These are phyloP conservation scores for Pulveroboletus sp. DNA, from an alignment of 1,284 basidiomycete genomes.

Conservation along the genomic window DNA sequence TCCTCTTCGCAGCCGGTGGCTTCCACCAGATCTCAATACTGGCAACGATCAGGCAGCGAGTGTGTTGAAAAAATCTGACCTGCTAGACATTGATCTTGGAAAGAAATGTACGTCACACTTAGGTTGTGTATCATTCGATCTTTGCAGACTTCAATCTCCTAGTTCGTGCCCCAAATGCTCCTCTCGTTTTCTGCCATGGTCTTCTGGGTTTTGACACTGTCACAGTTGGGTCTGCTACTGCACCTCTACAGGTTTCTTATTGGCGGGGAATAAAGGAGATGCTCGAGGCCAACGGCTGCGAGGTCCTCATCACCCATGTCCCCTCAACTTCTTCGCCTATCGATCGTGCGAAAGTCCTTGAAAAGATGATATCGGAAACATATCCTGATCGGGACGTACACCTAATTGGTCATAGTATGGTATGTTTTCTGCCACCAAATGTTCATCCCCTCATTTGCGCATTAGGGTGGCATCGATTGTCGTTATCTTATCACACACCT, in stretches of 20 bases:
- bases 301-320: conserved; percentile 89
- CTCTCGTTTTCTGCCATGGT: conserved; percentile 92
- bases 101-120: conserved; percentile 60
- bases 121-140: background rate
- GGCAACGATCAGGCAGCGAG: conserved; percentile 45
- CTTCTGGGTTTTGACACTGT: conserved; percentile 85
- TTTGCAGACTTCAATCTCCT: conserved; percentile 5
- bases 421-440: conserved; percentile 30
- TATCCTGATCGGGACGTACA: conserved; percentile 84
- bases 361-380: conserved; percentile 70
- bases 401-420: conserved; percentile 90
- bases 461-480: conserved; percentile 88
- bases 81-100: conserved; percentile 47
- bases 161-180: conserved; percentile 77
- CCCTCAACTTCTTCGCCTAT: conserved; percentile 86
- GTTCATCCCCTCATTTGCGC: conserved; percentile 11
- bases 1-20: conserved; percentile 49
- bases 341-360: conserved; percentile 86
- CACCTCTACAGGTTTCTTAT: conserved; percentile 83
- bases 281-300: conserved; percentile 82
- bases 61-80: conserved; percentile 57
- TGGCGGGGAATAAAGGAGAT: conserved; percentile 95
- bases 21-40: conserved; percentile 36
- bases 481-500: conserved; percentile 81
- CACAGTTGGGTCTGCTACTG: conserved; percentile 66